Evolutionary conservation across 148 eudicot genomes (phyloP), one percentile per base, ranked within the genome.

Genomic region (Fagopyrum esculentum): DNA sequence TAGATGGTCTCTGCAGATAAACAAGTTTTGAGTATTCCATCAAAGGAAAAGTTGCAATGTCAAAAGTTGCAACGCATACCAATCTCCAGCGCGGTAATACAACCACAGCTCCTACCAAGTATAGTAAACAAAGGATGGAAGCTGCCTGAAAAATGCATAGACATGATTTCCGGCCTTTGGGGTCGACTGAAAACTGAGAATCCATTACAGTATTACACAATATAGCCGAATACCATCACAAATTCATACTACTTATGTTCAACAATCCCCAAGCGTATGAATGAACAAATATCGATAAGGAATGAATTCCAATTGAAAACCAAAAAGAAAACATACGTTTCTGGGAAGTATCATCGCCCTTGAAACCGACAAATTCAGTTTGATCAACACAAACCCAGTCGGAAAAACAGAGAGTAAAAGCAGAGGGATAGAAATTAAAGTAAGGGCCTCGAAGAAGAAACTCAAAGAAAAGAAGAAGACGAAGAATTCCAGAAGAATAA

Each of bases 71-170:
- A 71, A 71, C 4, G 10, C 3, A 71, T 46, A 84, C 93, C 87
- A 79, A 83, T 81, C 73, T 84, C 73, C 75, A 78, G 78, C 82
- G 78, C 47, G 80, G 87, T 57, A 80, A 72, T 50, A 83, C 45
- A 50, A 76, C 79, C 49, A 75, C 76, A 75, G 78, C 81, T 75
- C 81, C 84, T 63, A 87, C 11, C 73, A 84, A 78, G 73, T 85
- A 77, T 73, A 84, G 54, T 19, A 89, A 45, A 74, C 79, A 77
- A 46, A 87, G 29, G 0, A 83, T 71, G 46, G 80, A 81, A 72
- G 84, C 82, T 71, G 80, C 73, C 45, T 83, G 82, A 47, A 86
- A 63, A 59, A 79, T 61, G 87, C 84, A 87, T 12, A 85, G 13
- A 74, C 83, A 85, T 76, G 85, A 78, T 83, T 81, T 84, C 68